Base-by-base conservation (phyloP, 2,329 filamentous ascomycete genomes). In the Penicillium griseofulvum region DNA sequence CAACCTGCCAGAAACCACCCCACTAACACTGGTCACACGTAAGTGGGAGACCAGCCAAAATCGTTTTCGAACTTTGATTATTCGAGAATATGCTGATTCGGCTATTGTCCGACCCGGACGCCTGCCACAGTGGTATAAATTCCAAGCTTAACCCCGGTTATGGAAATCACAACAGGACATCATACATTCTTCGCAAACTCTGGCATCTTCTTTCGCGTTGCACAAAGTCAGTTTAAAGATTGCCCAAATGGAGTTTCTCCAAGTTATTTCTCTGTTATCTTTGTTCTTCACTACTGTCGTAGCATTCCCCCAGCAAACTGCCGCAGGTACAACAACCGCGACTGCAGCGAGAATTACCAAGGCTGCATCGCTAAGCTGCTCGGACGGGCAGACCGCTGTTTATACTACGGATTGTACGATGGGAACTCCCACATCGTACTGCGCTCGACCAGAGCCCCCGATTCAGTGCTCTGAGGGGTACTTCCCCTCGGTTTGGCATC, bases 331-430 rank as follows among this genome's bases (percentile, higher is more conserved):
- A 31, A 44, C 42, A 19, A 31, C n/a, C 2, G 42, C n/a, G 12
- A 12, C 26, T 9, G 26, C 26, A 17, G 16, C 26, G 42, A 22
- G 38, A 1, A 33, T 55, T 5, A 57, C 59, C 11, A 44, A 47
- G 17, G 29, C 54, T 11, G 49, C 55, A 8, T 38, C 52, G 16
- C 60, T 66, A 4, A 55, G 26, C 24, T 68, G 65, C 34, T 39
- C 56, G 1, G 36, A 58, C n/a, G 64, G 63, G 6, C 60, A 64
- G 28, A 66, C 62, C 5, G 29, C 63, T 19, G 29, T 68, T 8
- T 55, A 62, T 45, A 68, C 65, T 4, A 67, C 57, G 0, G 66
- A 67, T 31, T 68, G 66, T 44, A 68, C 66, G 9, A 49, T 65
- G 53, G 66, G 66, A 4, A 62, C 48, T 22, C 54, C 65, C 2